Evolutionary conservation across 805 yeast species (phyloP), one percentile per base, ranked within the genome.

Genomic region (Saccharomycopsis guyanensis): DNA sequence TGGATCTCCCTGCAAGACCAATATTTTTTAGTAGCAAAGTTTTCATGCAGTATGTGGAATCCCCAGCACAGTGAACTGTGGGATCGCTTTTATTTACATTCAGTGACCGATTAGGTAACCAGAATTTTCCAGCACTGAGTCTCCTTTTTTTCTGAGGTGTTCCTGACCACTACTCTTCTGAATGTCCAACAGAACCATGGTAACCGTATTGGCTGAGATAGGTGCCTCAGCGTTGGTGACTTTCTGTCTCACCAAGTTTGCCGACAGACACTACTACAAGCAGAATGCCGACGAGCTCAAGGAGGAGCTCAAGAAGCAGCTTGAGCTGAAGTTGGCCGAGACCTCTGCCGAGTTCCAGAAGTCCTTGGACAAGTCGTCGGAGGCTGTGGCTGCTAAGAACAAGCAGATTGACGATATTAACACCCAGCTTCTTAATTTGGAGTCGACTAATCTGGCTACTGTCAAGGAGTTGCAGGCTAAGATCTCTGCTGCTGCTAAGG

Each of bases 171-270:
- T n/a, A n/a, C 29, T 23, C 4, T 42, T 15, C 40, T 34, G 20
- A 18, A 34, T 34, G 38, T 33, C 43, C 20, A 45, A 23, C 25
- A 49, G 40, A 45, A 42, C 35, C 35, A 45, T 49, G 49, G 49
- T 49, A 25, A 46, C 52, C 35, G 50, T 49, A 16, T 15, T 49
- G n/a, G 52, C 52, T 31, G 52, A 49, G 35, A 45, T 49, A n/a
- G 52, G 52, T 13, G 46, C 38, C 13, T 49, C 52, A 6, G 52
- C 52, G 7, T 37, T 49, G 13, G 44, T 41, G 31, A 41, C 52
- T 5, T 45, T 40, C 24, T 36, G 42, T n/a, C 8, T 49, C 13
- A 49, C 52, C 19, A 49, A 49, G 36, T 41, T 36, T 13, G 46
- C 49, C 13, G 52, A 49, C 42, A 41, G 40, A 18, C 42, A 45